A percentile compares a stretch with the other conserved stretches of the same genome.
These are phyloP conservation scores for Gastrodia elata DNA, from an alignment of 106 monocot genomes.

Conservation along the genomic window DNA sequence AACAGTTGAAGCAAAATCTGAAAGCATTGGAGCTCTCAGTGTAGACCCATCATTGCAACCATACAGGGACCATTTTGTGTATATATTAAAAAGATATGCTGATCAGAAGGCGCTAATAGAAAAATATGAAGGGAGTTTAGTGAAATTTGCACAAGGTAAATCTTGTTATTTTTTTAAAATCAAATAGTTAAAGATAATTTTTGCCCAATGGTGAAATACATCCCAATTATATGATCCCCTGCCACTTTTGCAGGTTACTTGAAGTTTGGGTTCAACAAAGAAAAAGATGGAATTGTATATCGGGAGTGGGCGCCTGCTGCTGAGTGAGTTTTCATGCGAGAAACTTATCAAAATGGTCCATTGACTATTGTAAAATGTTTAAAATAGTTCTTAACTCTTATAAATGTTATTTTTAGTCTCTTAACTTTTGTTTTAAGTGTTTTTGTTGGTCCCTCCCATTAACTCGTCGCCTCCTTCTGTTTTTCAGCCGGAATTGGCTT, in stretches of 20 bases:
- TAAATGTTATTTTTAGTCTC: no score
- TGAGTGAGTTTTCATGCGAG: constrained; percentile 45
- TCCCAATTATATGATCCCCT: not conserved
- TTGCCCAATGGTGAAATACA: not conserved
- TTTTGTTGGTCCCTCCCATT: no score
- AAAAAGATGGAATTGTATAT: constrained; percentile 53
- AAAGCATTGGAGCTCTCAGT: constrained; percentile 39
- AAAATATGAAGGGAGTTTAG: constrained; percentile 68
- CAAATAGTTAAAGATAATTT: not conserved
- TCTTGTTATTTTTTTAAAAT: not conserved
- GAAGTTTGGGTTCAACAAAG: constrained; percentile 86
- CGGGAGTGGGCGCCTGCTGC: constrained; percentile 96
- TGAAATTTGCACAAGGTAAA: constrained; percentile 66
- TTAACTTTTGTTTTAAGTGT: no score
- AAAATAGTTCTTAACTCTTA: no score
- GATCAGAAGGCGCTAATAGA: constrained; percentile 61
- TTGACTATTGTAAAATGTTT: no score
- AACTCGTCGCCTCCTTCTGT: no score
- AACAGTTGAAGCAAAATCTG: constrained; percentile 35
- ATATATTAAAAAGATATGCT: constrained; percentile 50
- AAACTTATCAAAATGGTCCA: no score
- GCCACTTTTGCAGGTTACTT: constrained; percentile 47
- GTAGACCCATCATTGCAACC: constrained; percentile 51
- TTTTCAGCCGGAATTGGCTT: no score
- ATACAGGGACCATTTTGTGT: constrained; percentile 60